Percentiles rank a stretch among this genome's conserved stretches.
These are phyloP conservation scores for Aphanomyces stellatus DNA, from an alignment of 352 stramenopile genomes.

Conservation along the genomic window DNA sequence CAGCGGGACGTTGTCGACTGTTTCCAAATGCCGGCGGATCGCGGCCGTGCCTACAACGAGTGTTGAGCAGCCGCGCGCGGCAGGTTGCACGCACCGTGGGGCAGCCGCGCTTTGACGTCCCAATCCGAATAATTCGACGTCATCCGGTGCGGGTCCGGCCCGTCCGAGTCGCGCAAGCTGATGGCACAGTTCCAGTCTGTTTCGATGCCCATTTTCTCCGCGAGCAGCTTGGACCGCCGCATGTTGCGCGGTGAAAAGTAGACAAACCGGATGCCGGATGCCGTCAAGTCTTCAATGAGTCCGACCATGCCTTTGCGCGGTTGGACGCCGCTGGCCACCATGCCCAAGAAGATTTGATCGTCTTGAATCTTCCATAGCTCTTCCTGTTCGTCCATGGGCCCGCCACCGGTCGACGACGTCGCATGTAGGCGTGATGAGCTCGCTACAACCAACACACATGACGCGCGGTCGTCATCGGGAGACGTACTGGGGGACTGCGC, in stretches of 20 bases:
- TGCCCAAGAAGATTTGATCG: constrained; percentile 96
- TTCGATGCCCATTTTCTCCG: constrained; percentile 98
- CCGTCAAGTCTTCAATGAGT: constrained; percentile 92
- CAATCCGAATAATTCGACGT: constrained; percentile 97
- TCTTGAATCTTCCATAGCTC: constrained; percentile 76
- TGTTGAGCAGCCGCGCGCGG: neutral
- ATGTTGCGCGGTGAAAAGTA: constrained; percentile 99
- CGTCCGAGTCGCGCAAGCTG: constrained; percentile 88
- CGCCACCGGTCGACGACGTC: constrained; percentile 9
- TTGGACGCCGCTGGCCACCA: constrained; percentile 92
- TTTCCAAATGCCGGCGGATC: constrained; percentile 93
- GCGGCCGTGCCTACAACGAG: constrained; percentile 41
- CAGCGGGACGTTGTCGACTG: constrained; percentile 98
- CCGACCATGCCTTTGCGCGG: constrained; percentile 91
- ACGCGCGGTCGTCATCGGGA: neutral
- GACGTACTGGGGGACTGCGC: neutral
- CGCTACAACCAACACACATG: neutral
- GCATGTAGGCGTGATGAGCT: neutral
- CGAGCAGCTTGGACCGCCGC: constrained; percentile 94
- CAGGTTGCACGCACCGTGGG: constrained; percentile 77
- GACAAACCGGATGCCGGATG: constrained; percentile 95
- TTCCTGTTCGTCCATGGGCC: neutral
- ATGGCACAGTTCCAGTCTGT: constrained; percentile 99
- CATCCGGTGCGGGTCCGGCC: constrained; percentile 93
- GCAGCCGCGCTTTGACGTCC: constrained; percentile 93